Evolutionary conservation across 176 grass and related monocot genomes (phyloP).

Genomic region (Pontederia crassipes): DNA sequence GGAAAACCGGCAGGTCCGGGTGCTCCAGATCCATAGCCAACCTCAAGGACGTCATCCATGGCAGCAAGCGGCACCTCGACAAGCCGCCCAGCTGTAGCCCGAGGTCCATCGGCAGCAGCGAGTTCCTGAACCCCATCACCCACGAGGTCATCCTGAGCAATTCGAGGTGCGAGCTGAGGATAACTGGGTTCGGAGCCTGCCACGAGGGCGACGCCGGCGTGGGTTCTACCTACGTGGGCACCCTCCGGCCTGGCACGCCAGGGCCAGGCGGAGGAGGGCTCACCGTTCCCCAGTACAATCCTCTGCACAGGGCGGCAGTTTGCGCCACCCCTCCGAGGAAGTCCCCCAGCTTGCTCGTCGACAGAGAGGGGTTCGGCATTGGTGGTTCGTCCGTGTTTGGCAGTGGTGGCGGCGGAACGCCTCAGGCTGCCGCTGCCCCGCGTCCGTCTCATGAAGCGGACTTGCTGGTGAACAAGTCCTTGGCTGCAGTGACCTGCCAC

Average conservation of each 20-base stretch:
- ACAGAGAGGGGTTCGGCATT: conserved; percentile 21
- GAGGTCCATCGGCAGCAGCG: conserved; percentile 89
- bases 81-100: conserved; percentile 77
- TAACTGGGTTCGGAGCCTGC: conserved; percentile 45
- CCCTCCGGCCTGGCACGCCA: conserved; percentile 69
- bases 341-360: conserved; percentile 42
- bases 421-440: not conserved
- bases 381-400: conserved; percentile 6
- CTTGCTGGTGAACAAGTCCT: too few species aligned
- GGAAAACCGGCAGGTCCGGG: conserved; percentile 49
- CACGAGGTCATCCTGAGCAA: conserved; percentile 95
- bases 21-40: conserved; percentile 93
- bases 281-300: conserved; percentile 36
- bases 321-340: conserved; percentile 50
- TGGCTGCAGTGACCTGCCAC: too few species aligned
- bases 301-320: conserved; percentile 34
- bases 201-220: conserved; percentile 3
- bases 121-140: conserved; percentile 94
- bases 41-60: conserved; percentile 92
- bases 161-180: conserved; percentile 87
- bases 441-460: too few species aligned
- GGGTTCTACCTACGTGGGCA: conserved; percentile 65
- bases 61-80: conserved; percentile 86
- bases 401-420: not conserved
- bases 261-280: conserved; percentile 48